These are phyloP conservation scores for Pleurotus tuber-regium DNA, from an alignment of 768 basidiomycete genomes.

Conservation along the genomic window DNA sequence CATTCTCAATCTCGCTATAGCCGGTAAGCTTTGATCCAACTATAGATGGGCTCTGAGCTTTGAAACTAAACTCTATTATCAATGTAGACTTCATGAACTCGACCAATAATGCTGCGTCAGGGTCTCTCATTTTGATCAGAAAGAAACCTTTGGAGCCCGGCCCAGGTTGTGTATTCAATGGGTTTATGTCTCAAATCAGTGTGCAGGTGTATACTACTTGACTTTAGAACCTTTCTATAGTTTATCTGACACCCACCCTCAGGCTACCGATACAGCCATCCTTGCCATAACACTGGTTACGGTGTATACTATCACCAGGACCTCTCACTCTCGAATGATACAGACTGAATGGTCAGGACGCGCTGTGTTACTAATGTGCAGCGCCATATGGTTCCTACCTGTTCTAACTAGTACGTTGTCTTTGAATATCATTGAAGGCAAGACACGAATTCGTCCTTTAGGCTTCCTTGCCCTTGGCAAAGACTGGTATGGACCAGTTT, in stretches of 20 bases:
- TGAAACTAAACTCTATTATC: neutral
- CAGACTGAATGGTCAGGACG: conserved; percentile 3
- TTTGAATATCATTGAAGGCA: neutral
- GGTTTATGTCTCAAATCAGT: conserved; percentile 9
- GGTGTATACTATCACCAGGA: conserved; percentile 14
- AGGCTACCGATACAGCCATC: conserved; percentile 16
- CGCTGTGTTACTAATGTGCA: neutral
- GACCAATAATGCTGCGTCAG: conserved; percentile 5
- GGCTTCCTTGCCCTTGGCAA: conserved; percentile 15
- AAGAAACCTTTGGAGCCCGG: conserved; percentile 4
- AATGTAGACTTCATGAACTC: conserved; percentile 2
- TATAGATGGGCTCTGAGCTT: neutral
- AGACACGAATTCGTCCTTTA: neutral
- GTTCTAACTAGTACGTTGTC: neutral
- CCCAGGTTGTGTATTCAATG: conserved; percentile 5
- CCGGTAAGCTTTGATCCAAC: conserved; percentile 13
- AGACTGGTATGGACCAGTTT: conserved; percentile 15
- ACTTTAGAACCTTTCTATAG: neutral
- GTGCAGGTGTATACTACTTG: neutral
- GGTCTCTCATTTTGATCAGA: conserved; percentile 9
- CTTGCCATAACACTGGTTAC: conserved; percentile 16
- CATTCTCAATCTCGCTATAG: conserved; percentile 16
- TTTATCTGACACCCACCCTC: neutral
- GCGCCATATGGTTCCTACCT: neutral
- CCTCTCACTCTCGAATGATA: neutral